Conservation (phyloP, 2,329 filamentous ascomycete genomes). For the Hypoxylon rubiginosum region DNA sequence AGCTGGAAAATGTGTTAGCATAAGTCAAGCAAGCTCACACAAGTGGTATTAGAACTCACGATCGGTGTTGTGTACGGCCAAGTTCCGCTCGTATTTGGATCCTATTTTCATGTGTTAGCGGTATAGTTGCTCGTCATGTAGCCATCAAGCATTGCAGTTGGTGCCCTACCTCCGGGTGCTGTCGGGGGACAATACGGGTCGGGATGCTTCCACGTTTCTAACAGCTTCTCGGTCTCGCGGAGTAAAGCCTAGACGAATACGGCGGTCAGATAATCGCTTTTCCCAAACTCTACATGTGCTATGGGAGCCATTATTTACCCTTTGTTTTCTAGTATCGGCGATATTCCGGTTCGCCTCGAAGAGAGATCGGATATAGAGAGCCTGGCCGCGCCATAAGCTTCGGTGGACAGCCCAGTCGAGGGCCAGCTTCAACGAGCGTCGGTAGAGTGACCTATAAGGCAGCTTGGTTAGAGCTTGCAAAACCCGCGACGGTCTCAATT, state of each 20-base stretch:
- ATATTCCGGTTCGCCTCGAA: constrained; percentile 95
- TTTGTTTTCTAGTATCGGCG: constrained; percentile 85
- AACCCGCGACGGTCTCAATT: constrained; percentile 7
- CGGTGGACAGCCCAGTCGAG: constrained; percentile 97
- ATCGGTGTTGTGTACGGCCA: constrained; percentile 82
- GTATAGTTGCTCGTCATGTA: constrained; percentile 4
- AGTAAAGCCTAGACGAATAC: constrained; percentile 75
- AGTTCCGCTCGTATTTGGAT: constrained; percentile 95
- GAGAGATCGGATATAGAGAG: constrained; percentile 92
- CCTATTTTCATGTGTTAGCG: constrained; percentile 63
- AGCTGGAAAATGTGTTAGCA: constrained; percentile 54
- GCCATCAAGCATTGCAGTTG: background rate
- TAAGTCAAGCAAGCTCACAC: background rate
- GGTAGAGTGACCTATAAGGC: constrained; percentile 78
- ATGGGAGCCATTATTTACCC: constrained; percentile 66
- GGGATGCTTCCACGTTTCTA: constrained; percentile 97
- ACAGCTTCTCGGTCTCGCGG: constrained; percentile 86
- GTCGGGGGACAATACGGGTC: constrained; percentile 92
- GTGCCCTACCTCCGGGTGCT: constrained; percentile 84
- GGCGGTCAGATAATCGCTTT: constrained; percentile 9
- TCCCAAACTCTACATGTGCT: background rate
- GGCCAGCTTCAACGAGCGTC: constrained; percentile 90
- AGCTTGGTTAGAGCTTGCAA: constrained; percentile 35
- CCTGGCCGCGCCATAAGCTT: constrained; percentile 94
- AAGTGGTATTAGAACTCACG: constrained; percentile 70